Percentiles rank a stretch among this genome's conserved stretches.
Conservation (phyloP, 148 eudicot species). For the Fallopia convolvulus region DNA sequence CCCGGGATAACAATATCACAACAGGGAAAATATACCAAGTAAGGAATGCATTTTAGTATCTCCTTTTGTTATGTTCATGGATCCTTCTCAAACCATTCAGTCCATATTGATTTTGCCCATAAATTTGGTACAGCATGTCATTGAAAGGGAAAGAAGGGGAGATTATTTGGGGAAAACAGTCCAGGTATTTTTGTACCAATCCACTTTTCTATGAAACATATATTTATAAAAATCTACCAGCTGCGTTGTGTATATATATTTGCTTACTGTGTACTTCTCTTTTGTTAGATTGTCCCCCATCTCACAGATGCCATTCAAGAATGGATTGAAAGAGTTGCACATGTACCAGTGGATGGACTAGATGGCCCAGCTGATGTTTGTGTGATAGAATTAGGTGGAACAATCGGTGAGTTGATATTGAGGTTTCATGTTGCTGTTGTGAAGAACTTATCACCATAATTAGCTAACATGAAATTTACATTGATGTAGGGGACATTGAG, state of each 20-base stretch:
- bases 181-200: constrained; percentile 42
- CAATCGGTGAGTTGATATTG: constrained; percentile 50
- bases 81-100: background rate
- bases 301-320: constrained; percentile 95
- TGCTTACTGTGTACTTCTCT: constrained; percentile 4
- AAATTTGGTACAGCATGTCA: constrained; percentile 45
- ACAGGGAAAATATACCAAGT: constrained; percentile 98
- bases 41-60: constrained; percentile 16
- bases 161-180: constrained; percentile 94
- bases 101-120: background rate
- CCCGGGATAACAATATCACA: constrained; percentile 86
- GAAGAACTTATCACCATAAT: background rate
- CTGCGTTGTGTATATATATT: background rate
- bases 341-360: constrained; percentile 85
- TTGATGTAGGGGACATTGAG: constrained; percentile 74
- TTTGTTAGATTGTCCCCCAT: constrained; percentile 86
- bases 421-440: constrained; percentile 1
- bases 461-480: constrained; percentile 1
- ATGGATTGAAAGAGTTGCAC: constrained; percentile 90
- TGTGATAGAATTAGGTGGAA: constrained; percentile 97
- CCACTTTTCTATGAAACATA: background rate
- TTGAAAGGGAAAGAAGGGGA: constrained; percentile 89
- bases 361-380: constrained; percentile 97
- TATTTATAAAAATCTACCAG: background rate
- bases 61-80: background rate